Evolutionary conservation across 257 asterid genomes (phyloP), one percentile per base, ranked within the genome.

Genomic region (Solanum chilense): DNA sequence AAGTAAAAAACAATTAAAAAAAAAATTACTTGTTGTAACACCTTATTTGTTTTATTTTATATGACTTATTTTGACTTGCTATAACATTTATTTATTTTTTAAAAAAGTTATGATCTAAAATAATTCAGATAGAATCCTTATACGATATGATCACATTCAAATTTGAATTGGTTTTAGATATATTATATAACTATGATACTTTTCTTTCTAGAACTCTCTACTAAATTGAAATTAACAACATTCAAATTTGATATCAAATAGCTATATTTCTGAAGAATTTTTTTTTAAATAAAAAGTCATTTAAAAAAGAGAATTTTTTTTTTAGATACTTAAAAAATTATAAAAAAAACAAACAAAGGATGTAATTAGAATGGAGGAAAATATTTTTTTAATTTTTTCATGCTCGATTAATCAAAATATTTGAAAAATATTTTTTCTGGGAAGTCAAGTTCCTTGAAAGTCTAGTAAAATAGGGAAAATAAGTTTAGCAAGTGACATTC

Each of bases 401-500:
- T 52, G 62, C 18, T 52, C 0, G n/a, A 52, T 52, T 6, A 0
- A 52, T 52, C 0, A 16, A 52, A 52, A 52, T 16, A 52, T 0
- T 18, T 52, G 2, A 52, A 58, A 8, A 20, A 8, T 58, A 8
- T 21, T 21, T 58, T 58, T 20, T 58, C 3, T 58, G 8, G 3
- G 0, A 58, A 58, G 9, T 3, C 0, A 21, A 9, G 13, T 21
- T 58, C 6, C 27, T 3, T 58, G 23, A 58, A 58, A 9, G 35
- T 33, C 5, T 5, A 6, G 0, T 21, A 8, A 58, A 58, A 27
- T 60, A 60, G 27, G 3, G 0, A 21, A 60, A 60, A 60, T 12
- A 60, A 60, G 3, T 21, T 21, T 27, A 60, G 21, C 68, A 58
- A 21, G 1, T 60, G 68, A 60, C 6, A 60, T 60, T 58, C 5